These are phyloP conservation scores for Beauveria sp. DNA, from an alignment of 2,329 filamentous ascomycete genomes.

Conservation along the genomic window DNA sequence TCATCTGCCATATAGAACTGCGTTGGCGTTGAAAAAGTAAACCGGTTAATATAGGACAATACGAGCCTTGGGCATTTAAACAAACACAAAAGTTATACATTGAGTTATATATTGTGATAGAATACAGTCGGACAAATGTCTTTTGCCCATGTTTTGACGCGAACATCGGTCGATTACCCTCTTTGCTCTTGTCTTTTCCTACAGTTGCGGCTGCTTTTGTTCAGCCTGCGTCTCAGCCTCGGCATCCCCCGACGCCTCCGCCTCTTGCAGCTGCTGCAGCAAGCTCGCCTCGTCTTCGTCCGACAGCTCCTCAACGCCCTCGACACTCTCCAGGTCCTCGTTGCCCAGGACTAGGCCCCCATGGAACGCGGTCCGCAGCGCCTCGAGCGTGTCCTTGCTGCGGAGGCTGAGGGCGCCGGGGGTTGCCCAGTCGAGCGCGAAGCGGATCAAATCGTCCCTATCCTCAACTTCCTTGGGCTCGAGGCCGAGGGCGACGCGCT, in stretches of 20 bases:
- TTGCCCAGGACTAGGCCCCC: constrained; percentile 35
- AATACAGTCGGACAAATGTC: background rate
- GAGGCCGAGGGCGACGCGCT: constrained; percentile 61
- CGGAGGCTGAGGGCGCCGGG: constrained; percentile 29
- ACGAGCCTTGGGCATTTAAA: background rate
- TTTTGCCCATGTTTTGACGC: background rate
- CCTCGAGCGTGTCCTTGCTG: constrained; percentile 30
- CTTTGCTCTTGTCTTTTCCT: constrained; percentile 5
- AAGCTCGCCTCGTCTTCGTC: constrained; percentile 29
- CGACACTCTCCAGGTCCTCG: constrained; percentile 8
- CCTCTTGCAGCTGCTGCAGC: constrained; percentile 25
- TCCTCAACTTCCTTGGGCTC: constrained; percentile 28
- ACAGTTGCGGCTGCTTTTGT: constrained; percentile 4
- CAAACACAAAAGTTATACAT: constrained; percentile 1
- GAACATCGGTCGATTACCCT: background rate
- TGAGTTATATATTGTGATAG: constrained; percentile 3
- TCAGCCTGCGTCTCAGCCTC: constrained; percentile 16
- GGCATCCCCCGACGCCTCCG: constrained; percentile 18
- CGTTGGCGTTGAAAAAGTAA: background rate
- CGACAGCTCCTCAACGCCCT: constrained; percentile 32
- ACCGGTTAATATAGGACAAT: background rate
- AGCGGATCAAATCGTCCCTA: constrained; percentile 31
- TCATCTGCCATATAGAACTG: background rate
- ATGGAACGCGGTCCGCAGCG: constrained; percentile 30
- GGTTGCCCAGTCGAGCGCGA: constrained; percentile 35